These are phyloP conservation scores for Cornus controversa DNA, from an alignment of 148 eudicot genomes.

Conservation along the genomic window DNA sequence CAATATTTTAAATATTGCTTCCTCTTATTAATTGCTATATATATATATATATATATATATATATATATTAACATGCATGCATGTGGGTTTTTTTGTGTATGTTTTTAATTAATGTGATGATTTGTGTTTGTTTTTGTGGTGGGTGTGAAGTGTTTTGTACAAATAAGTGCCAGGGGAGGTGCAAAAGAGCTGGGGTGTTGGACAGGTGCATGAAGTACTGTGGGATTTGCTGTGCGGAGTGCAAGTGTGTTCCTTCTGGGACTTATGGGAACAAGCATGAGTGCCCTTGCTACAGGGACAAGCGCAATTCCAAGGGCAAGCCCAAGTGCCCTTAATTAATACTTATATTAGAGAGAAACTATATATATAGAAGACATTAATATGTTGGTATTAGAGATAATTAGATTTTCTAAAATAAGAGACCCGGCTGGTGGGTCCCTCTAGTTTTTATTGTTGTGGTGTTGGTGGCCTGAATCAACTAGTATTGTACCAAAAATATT, in stretches of 20 bases:
- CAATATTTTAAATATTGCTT: too few species aligned
- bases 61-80: neutral
- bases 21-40: neutral
- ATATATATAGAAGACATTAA: too few species aligned
- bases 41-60: neutral
- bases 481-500: too few species aligned
- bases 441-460: too few species aligned
- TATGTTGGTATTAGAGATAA: too few species aligned
- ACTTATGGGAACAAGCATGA: constrained; percentile 54
- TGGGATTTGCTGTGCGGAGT: constrained; percentile 37
- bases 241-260: constrained; percentile 59
- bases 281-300: constrained; percentile 62
- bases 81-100: too few species aligned
- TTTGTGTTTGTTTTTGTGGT: neutral
- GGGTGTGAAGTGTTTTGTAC: constrained; percentile 16
- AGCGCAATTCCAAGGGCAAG: constrained; percentile 45
- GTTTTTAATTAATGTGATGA: neutral
- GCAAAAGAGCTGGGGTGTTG: constrained; percentile 31
- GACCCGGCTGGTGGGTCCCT: too few species aligned
- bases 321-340: constrained; percentile 47
- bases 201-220: constrained; percentile 51
- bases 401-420: too few species aligned
- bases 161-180: constrained; percentile 31
- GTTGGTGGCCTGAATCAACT: too few species aligned
- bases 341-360: too few species aligned